These are phyloP conservation scores for Leptographium wingfieldii DNA, from an alignment of 2,329 filamentous ascomycete species.

Conservation along the genomic window DNA sequence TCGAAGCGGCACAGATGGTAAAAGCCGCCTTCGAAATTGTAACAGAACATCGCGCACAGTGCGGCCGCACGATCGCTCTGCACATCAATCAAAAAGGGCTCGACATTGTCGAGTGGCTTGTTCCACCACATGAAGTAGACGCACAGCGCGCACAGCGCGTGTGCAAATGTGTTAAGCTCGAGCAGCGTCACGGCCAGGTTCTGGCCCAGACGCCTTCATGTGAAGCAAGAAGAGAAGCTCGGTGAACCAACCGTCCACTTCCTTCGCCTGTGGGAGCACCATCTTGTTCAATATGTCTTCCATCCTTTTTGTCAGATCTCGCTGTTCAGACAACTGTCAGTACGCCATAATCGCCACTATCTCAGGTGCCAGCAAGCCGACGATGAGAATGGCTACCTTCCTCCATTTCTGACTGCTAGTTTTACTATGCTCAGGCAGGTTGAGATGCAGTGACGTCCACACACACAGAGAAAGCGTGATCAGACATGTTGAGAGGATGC, in stretches of 20 bases:
- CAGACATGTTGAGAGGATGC: not conserved
- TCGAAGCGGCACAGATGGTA: not conserved
- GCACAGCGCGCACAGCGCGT: conserved; percentile 18
- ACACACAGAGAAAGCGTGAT: not conserved
- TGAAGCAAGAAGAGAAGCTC: not conserved
- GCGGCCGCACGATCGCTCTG: not conserved
- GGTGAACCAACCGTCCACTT: not conserved
- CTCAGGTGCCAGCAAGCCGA: not conserved
- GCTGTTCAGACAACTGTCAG: not conserved
- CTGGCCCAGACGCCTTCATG: conserved; percentile 13
- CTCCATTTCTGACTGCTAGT: not conserved
- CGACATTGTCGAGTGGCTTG: conserved; percentile 16
- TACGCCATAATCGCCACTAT: not conserved
- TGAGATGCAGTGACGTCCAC: not conserved
- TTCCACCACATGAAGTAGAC: conserved; percentile 19
- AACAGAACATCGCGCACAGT: not conserved
- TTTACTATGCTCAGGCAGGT: not conserved
- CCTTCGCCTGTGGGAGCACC: not conserved
- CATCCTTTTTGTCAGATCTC: not conserved
- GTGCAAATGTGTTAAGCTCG: conserved; percentile 19
- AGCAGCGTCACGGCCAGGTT: conserved; percentile 20
- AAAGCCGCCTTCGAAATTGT: accelerated
- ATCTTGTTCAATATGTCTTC: not conserved
- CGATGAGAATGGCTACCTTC: not conserved
- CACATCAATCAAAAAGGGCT: not conserved